Base-by-base conservation (phyloP, 768 basidiomycete species). In the Hypholoma fasciculare region DNA sequence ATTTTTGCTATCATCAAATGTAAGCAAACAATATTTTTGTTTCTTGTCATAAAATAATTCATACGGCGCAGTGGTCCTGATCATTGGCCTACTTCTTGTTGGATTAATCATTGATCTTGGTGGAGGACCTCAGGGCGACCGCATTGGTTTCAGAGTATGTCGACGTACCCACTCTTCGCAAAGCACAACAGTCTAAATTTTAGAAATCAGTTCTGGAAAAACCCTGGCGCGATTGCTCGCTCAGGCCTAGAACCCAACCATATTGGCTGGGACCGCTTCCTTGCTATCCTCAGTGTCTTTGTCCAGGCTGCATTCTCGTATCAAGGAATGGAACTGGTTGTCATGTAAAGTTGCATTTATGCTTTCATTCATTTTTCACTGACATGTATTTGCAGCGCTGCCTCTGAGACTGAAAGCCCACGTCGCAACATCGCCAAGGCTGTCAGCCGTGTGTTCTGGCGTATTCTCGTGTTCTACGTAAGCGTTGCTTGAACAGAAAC, bases 381-480 rank as follows among this genome's bases (percentile, higher is more conserved):
- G 3, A 60, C 4, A 14, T 17, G 5, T 49, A 2, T 42, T 57
- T 19, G 61, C 43, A 88, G 87, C 55, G 83, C 88, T 26, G 90
- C 89, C 16, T 89, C 87, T 0, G 92, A 94, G 71, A 87, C 89
- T 0, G 77, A 84, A 67, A 90, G 81, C 66, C 92, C 93, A 7
- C 83, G 90, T 38, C 85, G 87, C 30, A 92, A 90, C 65, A 90
- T 95, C 61, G 76, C 84, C 20, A 90, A 85, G 67, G 90, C 91
- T 20, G 85, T 92, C 51, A 78, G 82, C 38, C 79, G 88, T 19
- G 90, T 94, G 4, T 90, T 92, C 70, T 90, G 84, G 74, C 86
- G 94, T 60, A 88, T 96, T 63, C 61, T 89, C 7, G 61, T 92
- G 27, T 93, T 93, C 80, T 93, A 92, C 64, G 82, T 85, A 59